phyloP scores from a whole-genome alignment of 148 eudicot genomes.

The Rhododendron mucronatum region DNA sequence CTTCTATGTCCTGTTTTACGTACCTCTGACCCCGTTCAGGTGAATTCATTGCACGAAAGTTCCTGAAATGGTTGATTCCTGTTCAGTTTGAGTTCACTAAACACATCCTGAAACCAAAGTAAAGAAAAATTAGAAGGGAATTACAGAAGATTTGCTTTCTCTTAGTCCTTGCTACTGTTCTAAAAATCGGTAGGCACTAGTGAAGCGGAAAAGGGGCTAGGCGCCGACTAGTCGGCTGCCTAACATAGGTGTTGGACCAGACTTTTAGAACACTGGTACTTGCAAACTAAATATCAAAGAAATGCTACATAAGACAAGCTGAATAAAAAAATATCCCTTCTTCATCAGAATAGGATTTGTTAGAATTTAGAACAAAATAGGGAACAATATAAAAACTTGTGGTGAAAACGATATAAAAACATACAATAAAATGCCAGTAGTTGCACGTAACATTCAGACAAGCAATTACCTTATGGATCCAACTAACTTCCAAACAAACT shows the following conservation, averaged over 20 bases:
- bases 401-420: neutral
- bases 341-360: neutral
- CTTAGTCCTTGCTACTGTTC: neutral
- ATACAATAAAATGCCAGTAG: neutral
- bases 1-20: conserved; percentile 8
- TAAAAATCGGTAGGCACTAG: neutral
- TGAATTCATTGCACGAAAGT: neutral
- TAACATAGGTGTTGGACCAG: neutral
- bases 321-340: neutral
- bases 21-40: conserved; percentile 4
- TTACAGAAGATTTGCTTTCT: neutral
- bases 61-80: neutral
- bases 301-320: neutral
- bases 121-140: neutral
- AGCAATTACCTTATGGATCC: neutral
- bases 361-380: neutral
- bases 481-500: neutral
- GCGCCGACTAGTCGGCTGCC: neutral
- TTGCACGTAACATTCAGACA: neutral
- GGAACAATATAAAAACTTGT: neutral
- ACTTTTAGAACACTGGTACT: neutral
- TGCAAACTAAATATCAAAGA: neutral
- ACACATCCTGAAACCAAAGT: conserved; percentile 8
- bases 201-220: neutral
- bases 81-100: neutral